Evolutionary conservation across 1,284 basidiomycete genomes (phyloP).

Genomic region (Heterobasidion parviporum): DNA sequence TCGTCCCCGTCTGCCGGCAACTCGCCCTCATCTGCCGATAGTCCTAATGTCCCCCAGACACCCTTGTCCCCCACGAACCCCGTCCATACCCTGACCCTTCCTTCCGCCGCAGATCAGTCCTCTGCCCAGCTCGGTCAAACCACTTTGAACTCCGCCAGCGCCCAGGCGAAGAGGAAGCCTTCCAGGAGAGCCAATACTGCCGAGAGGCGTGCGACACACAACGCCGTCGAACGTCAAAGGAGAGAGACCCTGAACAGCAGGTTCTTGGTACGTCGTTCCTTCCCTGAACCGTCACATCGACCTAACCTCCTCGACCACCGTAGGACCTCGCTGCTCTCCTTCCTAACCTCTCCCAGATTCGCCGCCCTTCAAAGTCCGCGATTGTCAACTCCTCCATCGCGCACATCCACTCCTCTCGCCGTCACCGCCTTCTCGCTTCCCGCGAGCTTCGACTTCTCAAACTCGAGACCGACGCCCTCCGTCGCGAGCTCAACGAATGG

Average conservation of each 20-base stretch:
- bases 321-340: constrained; percentile 84
- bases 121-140: constrained; percentile 18
- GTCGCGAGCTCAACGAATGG: constrained; percentile 84
- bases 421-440: constrained; percentile 71
- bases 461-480: constrained; percentile 71
- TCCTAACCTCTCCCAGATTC: constrained; percentile 82
- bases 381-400: constrained; percentile 91
- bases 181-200: constrained; percentile 85
- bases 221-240: constrained; percentile 88
- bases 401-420: constrained; percentile 73
- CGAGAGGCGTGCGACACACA: constrained; percentile 89
- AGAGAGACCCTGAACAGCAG: constrained; percentile 87
- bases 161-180: constrained; percentile 59
- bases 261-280: constrained; percentile 53
- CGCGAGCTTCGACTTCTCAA: constrained; percentile 71
- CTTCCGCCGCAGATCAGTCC: constrained; percentile 21
- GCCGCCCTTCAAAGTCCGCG: constrained; percentile 87
- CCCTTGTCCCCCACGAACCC: constrained; percentile 36
- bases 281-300: constrained; percentile 2
- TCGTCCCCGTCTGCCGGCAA: constrained; percentile 33
- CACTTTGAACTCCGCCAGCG: constrained; percentile 13
- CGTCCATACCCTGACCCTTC: constrained; percentile 28
- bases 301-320: constrained; percentile 1
- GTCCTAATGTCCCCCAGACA: constrained; percentile 38
- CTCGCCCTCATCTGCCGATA: constrained; percentile 37